Percentiles rank a stretch among this genome's conserved stretches.
phyloP scores from a whole-genome alignment of 2,329 filamentous ascomycete species.

The Scortechinia acanthostroma region DNA sequence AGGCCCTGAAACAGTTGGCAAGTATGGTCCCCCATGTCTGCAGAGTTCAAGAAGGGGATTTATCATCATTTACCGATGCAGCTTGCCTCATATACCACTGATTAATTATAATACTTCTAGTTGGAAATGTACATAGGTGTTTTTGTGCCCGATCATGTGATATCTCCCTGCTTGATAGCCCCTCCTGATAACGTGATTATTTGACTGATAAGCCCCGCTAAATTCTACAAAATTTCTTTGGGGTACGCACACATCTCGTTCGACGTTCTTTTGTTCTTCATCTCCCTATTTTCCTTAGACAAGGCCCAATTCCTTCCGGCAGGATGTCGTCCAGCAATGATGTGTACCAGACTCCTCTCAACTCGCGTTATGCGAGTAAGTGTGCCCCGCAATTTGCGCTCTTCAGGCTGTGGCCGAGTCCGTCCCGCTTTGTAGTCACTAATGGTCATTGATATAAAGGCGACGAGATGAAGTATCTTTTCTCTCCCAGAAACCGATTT shows the following conservation, averaged over 20 bases:
- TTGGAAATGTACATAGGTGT: no score
- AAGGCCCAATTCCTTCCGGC: no score
- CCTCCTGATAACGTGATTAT: not conserved
- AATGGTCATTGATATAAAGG: no score
- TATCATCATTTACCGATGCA: no score
- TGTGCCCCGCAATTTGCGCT: not conserved
- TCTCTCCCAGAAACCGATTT: constrained; percentile 54
- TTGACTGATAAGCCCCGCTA: not conserved
- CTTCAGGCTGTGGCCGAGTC: no score
- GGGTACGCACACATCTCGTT: not conserved
- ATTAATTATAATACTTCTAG: no score
- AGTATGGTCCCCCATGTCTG: no score
- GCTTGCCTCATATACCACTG: no score
- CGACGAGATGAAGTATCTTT: constrained; percentile 54
- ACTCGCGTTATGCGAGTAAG: constrained; percentile 45
- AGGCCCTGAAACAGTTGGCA: no score
- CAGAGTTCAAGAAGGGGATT: no score
- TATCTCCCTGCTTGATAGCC: not conserved
- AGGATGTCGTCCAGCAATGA: constrained; percentile 21
- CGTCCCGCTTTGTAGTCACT: no score
- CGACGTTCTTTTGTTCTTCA: not conserved
- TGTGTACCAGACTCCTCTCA: constrained; percentile 41
- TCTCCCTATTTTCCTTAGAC: not conserved
- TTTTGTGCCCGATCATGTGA: no score
- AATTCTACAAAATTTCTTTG: not conserved